These are phyloP conservation scores for Xerocomellus intermedius DNA, from an alignment of 768 basidiomycete genomes.

Conservation along the genomic window DNA sequence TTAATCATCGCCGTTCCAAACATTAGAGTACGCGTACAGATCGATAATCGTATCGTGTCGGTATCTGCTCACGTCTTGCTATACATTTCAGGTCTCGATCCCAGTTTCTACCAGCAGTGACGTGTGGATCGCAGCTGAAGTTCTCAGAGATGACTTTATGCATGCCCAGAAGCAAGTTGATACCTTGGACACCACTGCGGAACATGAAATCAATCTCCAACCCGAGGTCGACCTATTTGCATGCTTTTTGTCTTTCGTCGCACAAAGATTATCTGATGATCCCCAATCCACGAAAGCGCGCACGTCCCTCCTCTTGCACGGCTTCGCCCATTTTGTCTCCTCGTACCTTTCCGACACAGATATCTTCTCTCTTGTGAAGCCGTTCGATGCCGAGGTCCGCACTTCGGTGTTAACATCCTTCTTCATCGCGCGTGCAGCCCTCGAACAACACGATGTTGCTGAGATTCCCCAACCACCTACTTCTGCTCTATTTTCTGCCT, in stretches of 20 bases:
- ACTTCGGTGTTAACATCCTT: constrained; percentile 76
- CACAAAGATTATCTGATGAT: constrained; percentile 58
- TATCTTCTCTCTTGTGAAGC: constrained; percentile 76
- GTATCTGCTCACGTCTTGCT: constrained; percentile 1
- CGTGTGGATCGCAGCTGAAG: constrained; percentile 92
- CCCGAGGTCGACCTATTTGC: constrained; percentile 77
- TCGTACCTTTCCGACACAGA: constrained; percentile 71
- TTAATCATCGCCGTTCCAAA: constrained; percentile 33
- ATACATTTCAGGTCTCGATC: constrained; percentile 63
- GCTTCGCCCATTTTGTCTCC: constrained; percentile 75
- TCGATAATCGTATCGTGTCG: constrained; percentile 5
- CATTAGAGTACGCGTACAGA: constrained; percentile 34
- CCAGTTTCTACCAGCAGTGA: constrained; percentile 79
- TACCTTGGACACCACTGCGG: constrained; percentile 50
- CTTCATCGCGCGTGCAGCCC: constrained; percentile 69
- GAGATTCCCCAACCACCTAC: constrained; percentile 58
- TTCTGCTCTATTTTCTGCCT: constrained; percentile 69
- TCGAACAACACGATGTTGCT: constrained; percentile 54
- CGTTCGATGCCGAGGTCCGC: constrained; percentile 73
- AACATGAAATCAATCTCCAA: constrained; percentile 56
- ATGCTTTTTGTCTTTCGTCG: constrained; percentile 78
- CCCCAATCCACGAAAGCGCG: constrained; percentile 51
- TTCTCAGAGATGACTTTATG: constrained; percentile 85
- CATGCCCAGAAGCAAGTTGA: constrained; percentile 61
- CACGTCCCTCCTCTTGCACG: constrained; percentile 67